Evolutionary conservation across 805 yeast genomes (phyloP).

Genomic region (Candida krabiensis): DNA sequence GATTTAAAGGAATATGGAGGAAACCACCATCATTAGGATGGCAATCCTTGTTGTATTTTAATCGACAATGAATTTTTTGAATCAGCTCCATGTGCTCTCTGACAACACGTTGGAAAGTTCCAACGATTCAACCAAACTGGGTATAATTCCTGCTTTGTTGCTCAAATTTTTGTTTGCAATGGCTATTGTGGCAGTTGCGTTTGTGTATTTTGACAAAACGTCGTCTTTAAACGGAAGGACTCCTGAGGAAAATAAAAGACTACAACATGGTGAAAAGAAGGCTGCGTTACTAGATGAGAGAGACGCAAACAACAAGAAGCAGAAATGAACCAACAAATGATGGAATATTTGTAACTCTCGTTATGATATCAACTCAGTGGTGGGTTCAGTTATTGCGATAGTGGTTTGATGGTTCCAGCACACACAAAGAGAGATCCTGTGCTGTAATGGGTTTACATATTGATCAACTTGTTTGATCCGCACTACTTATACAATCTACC

Average conservation of each 20-base stretch:
- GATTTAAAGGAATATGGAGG: no score
- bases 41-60: no score
- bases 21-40: no score
- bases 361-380: no score
- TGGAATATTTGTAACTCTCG: no score
- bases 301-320: not conserved
- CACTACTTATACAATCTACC: no score
- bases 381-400: no score
- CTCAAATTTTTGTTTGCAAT: constrained; percentile 26
- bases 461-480: no score
- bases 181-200: constrained; percentile 18
- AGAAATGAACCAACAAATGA: constrained; percentile 1
- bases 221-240: constrained; percentile 20
- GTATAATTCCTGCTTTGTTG: constrained; percentile 19
- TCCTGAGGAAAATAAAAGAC: constrained; percentile 21
- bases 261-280: constrained; percentile 5
- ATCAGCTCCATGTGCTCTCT: constrained; percentile 12
- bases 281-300: constrained; percentile 1
- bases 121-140: constrained; percentile 9
- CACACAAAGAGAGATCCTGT: no score
- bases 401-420: no score
- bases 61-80: constrained; percentile 18
- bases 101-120: constrained; percentile 6
- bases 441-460: no score
- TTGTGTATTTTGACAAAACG: constrained; percentile 25